phyloP scores from a whole-genome alignment of 257 asterid genomes.

The Agastache rugosa region DNA sequence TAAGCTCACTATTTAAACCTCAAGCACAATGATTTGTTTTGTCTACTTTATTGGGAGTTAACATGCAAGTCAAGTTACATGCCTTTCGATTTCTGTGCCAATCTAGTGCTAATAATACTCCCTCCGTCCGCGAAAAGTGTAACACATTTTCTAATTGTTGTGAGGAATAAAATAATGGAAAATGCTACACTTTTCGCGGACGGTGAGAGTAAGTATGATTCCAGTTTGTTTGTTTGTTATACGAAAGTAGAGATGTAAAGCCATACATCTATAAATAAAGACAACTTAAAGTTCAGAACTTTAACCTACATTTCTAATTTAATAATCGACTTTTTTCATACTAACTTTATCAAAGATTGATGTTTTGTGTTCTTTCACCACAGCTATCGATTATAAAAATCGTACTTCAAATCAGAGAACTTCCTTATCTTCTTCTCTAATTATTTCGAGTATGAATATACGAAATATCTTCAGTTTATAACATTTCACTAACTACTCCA shows the following conservation, averaged over 20 bases:
- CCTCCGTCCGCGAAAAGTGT: no score
- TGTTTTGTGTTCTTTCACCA: constrained; percentile 5
- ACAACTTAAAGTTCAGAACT: not conserved
- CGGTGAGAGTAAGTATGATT: not conserved
- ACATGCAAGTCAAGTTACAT: not conserved
- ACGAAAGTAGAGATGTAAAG: constrained; percentile 1
- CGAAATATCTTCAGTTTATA: constrained; percentile 15
- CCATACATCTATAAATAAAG: constrained; percentile 3
- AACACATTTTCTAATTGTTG: no score
- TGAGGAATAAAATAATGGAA: no score
- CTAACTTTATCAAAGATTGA: not conserved
- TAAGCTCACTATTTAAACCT: constrained; percentile 26
- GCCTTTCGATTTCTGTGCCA: not conserved
- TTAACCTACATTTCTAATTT: constrained; percentile 4
- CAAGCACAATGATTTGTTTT: constrained; percentile 21
- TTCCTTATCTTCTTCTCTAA: constrained; percentile 3
- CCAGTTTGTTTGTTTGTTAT: not conserved
- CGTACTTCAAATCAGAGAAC: not conserved
- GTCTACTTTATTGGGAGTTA: not conserved
- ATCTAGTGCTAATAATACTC: not conserved
- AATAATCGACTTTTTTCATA: not conserved
- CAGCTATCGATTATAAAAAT: constrained; percentile 1
- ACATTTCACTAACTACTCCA: not conserved
- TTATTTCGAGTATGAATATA: not conserved
- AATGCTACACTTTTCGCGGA: no score